Evolutionary conservation across 2,329 filamentous ascomycete species (phyloP).

Genomic region (Trichoderma asperellum): DNA sequence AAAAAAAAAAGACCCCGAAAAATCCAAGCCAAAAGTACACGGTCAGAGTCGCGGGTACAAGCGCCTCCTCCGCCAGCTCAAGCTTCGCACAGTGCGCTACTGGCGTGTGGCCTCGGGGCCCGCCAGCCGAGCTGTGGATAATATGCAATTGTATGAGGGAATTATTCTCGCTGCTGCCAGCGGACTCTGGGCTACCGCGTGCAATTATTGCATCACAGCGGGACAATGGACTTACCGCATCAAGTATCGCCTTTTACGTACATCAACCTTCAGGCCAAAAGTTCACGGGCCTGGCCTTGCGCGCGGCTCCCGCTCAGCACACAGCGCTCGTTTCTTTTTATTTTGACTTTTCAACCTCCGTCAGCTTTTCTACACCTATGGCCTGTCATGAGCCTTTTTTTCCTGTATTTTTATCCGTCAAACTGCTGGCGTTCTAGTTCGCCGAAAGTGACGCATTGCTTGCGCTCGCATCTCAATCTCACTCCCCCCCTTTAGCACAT

Average conservation of each 20-base stretch:
- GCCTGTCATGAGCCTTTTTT: background rate
- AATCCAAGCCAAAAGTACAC: background rate
- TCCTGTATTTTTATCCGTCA: background rate
- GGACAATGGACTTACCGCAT: constrained; percentile 26
- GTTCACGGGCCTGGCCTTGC: background rate
- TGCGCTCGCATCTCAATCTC: background rate
- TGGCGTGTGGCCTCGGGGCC: background rate
- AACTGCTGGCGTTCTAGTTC: constrained; percentile 5
- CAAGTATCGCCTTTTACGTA: constrained; percentile 15
- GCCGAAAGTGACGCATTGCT: background rate
- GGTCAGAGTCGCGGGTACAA: background rate
- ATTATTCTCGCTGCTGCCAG: constrained; percentile 15
- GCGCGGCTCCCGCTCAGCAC: background rate
- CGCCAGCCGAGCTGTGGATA: constrained; percentile 12
- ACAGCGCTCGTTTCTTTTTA: background rate
- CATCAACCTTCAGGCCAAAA: background rate
- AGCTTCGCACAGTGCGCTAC: constrained; percentile 11
- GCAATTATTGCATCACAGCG: constrained; percentile 26
- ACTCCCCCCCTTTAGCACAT: background rate
- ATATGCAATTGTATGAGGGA: constrained; percentile 30
- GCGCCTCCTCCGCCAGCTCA: background rate
- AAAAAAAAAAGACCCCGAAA: constrained; percentile 7
- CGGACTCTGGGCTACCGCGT: background rate
- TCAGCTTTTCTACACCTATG: background rate
- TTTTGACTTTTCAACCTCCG: background rate